Evolutionary conservation across 176 grass and related monocot species (phyloP).

Genomic region (Typha latifolia): DNA sequence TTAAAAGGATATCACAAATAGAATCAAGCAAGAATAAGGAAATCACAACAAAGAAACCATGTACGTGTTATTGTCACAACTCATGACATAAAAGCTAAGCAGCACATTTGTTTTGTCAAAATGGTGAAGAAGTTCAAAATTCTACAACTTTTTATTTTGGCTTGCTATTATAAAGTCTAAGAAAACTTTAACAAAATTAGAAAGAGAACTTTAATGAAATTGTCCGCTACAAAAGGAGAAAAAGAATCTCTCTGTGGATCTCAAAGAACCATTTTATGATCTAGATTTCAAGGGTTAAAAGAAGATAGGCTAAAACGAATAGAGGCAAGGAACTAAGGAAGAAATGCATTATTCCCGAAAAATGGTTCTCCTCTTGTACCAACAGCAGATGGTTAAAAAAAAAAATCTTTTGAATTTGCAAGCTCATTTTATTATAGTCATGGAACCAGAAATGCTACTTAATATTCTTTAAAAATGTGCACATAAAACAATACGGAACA

Average conservation of each 20-base stretch:
- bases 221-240: background rate
- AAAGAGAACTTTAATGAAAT: background rate
- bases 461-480: no score
- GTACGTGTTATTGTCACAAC: no score
- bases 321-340: background rate
- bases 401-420: background rate
- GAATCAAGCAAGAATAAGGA: constrained; percentile 1
- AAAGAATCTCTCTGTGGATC: background rate
- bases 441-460: background rate
- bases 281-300: background rate
- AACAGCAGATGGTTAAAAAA: background rate
- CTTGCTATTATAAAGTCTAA: no score
- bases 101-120: no score
- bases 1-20: constrained; percentile 1
- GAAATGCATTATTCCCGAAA: background rate
- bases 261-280: background rate
- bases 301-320: background rate
- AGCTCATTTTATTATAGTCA: background rate
- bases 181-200: background rate
- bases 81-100: no score
- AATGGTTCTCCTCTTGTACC: background rate
- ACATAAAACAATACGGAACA: constrained; percentile 9
- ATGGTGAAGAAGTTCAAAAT: no score
- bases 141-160: no score
- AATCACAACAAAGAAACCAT: no score